Evolutionary conservation across 2,329 filamentous ascomycete genomes (phyloP).

Genomic region (Chrysoporthe austroafricana): DNA sequence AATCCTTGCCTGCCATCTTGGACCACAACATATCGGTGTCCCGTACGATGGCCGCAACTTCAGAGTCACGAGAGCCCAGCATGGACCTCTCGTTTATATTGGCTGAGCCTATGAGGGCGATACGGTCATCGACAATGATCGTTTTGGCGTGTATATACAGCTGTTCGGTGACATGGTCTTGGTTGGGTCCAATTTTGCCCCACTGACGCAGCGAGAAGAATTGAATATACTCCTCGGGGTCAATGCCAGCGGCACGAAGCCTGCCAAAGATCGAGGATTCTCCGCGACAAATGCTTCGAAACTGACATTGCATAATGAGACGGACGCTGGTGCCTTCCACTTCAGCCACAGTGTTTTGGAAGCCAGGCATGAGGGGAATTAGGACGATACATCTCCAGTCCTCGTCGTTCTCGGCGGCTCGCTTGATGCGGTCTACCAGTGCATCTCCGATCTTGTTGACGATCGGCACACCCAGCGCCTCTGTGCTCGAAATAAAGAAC

Average conservation of each 20-base stretch:
- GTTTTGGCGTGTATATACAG: constrained; percentile 98
- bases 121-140: constrained; percentile 92
- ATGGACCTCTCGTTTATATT: constrained; percentile 99
- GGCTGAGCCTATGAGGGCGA: constrained; percentile 92
- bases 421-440: constrained; percentile 86
- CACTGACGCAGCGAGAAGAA: constrained; percentile 93
- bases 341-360: constrained; percentile 93
- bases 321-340: constrained; percentile 94
- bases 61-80: constrained; percentile 89
- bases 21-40: constrained; percentile 94
- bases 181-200: constrained; percentile 84
- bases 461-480: constrained; percentile 84
- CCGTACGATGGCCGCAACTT: constrained; percentile 85
- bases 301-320: constrained; percentile 96
- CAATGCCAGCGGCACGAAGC: constrained; percentile 77
- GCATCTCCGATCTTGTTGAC: constrained; percentile 94
- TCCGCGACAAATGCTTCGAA: constrained; percentile 91
- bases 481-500: constrained; percentile 94
- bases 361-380: constrained; percentile 96
- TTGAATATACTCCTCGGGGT: constrained; percentile 92
- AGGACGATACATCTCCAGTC: constrained; percentile 89
- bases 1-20: constrained; percentile 87
- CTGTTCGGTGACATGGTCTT: constrained; percentile 89
- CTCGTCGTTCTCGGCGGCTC: constrained; percentile 81
- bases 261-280: constrained; percentile 90